phyloP scores from a whole-genome alignment of 495 filamentous ascomycete genomes.

The Talaromyces thailandensis region DNA sequence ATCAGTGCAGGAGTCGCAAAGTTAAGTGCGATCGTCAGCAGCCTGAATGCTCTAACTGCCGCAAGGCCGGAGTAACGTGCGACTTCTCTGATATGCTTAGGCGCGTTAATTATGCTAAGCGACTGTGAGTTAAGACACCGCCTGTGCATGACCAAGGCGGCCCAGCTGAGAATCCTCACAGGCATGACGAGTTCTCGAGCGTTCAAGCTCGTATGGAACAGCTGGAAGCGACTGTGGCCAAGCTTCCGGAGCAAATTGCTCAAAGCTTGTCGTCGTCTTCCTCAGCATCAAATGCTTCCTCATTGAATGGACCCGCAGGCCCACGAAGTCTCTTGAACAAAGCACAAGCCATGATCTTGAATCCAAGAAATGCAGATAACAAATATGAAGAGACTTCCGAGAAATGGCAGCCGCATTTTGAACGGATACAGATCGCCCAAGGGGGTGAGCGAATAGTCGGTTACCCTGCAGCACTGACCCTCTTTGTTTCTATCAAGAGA shows the following conservation, averaged over 20 bases:
- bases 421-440: background rate
- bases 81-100: background rate
- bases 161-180: background rate
- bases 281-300: background rate
- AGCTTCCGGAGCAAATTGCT: background rate
- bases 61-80: conserved; percentile 1
- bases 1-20: conserved; percentile 21
- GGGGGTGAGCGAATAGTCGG: background rate
- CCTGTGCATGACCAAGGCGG: background rate
- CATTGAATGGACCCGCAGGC: background rate
- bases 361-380: background rate
- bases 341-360: background rate
- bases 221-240: background rate
- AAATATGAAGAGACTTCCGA: background rate
- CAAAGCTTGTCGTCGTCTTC: background rate
- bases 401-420: conserved; percentile 2
- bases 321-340: background rate
- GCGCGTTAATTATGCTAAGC: background rate
- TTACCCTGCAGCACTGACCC: background rate
- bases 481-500: background rate
- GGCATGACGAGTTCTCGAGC: conserved; percentile 1
- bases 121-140: background rate
- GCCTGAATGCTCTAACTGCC: conserved; percentile 21
- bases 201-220: background rate
- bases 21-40: conserved; percentile 21